Evolutionary conservation across 768 basidiomycete species (phyloP).

Genomic region (Rhodotorula diobovata): DNA sequence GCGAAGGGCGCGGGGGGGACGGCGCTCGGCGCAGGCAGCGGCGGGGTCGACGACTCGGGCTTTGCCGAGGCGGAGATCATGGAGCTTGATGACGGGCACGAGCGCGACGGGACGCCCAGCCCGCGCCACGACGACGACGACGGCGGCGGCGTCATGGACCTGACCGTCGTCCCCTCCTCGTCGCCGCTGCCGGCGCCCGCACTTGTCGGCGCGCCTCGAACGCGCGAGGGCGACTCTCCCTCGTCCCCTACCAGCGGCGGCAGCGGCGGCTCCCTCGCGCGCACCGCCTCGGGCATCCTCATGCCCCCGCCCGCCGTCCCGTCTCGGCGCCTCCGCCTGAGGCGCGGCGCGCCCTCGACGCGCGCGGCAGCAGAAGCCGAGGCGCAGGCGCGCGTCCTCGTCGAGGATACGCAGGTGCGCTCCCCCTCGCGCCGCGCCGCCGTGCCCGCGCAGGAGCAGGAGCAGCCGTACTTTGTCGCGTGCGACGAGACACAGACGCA

Average conservation of each 20-base stretch:
- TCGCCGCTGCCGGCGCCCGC: background rate
- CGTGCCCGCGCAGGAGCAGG: background rate
- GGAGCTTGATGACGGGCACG: too few species aligned
- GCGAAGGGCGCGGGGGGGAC: background rate
- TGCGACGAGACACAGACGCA: conserved; percentile 27
- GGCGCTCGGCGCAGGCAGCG: background rate
- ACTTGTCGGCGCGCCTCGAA: background rate
- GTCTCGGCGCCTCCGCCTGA: background rate
- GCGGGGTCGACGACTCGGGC: conserved; percentile 19
- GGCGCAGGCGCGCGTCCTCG: conserved; percentile 8
- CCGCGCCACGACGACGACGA: too few species aligned
- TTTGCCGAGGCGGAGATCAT: conserved; percentile 3
- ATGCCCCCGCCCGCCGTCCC: conserved; percentile 23
- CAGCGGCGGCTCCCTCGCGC: background rate
- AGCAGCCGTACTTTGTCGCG: background rate
- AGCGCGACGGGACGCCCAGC: background rate
- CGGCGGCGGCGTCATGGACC: background rate
- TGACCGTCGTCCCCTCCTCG: background rate
- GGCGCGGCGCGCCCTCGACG: conserved; percentile 10
- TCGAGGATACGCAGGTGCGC: conserved; percentile 25
- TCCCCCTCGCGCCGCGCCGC: background rate
- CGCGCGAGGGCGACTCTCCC: background rate
- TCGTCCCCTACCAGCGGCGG: too few species aligned
- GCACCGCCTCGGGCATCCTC: conserved; percentile 7
- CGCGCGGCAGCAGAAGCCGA: background rate